phyloP scores from a whole-genome alignment of 805 yeast genomes.

The Torulaspora delbrueckii region DNA sequence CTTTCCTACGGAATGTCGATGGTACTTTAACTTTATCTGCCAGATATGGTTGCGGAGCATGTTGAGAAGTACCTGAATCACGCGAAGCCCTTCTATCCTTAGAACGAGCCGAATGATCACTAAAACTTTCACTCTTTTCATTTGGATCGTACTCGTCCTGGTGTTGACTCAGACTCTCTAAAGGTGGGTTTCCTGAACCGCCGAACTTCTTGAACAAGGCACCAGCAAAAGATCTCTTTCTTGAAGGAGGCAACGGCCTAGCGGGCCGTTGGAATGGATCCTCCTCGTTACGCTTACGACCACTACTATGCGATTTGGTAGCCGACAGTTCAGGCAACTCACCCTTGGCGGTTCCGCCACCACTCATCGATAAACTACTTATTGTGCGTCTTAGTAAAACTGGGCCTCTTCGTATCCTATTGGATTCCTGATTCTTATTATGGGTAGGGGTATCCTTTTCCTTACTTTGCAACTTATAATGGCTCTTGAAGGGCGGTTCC shows the following conservation, averaged over 20 bases:
- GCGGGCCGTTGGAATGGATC: not conserved
- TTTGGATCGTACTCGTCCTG: conserved; percentile 1
- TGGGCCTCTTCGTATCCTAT: conserved; percentile 16
- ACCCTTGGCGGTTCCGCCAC: conserved; percentile 1
- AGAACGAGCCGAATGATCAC: not conserved
- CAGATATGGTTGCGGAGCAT: conserved; percentile 1
- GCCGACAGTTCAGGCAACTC: not conserved
- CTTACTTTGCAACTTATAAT: not conserved
- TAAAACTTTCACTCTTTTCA: not conserved
- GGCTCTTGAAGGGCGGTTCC: conserved; percentile 3
- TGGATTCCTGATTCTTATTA: not conserved
- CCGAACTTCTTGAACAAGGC: conserved; percentile 25
- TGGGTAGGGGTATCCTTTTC: conserved; percentile 2
- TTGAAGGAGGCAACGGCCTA: conserved; percentile 11
- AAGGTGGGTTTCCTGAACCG: conserved; percentile 13
- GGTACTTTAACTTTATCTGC: conserved; percentile 15
- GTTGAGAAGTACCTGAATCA: conserved; percentile 4
- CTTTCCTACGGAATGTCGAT: conserved; percentile 16
- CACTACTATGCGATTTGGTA: not conserved
- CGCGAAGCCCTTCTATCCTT: conserved; percentile 8
- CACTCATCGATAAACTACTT: conserved; percentile 23
- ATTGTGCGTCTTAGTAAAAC: conserved; percentile 20
- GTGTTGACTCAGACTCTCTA: not conserved
- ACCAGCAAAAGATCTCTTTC: conserved; percentile 29
- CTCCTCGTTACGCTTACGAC: not conserved